Conservation (phyloP, 805 yeast species). For the Candida berthetii region DNA sequence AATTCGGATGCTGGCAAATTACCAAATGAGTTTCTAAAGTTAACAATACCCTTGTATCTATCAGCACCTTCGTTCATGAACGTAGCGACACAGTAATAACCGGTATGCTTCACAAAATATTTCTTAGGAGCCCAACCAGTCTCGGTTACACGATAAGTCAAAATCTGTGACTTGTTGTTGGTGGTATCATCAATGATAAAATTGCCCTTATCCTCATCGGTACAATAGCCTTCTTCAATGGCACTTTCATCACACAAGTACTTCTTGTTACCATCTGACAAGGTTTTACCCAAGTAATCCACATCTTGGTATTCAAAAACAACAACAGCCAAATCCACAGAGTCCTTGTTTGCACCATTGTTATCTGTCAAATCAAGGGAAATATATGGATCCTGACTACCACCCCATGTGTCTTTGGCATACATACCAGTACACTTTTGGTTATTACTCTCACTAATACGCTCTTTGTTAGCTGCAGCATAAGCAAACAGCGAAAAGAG, state of each 20-base stretch:
- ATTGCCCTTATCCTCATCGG: conserved; percentile 44
- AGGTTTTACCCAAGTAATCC: conserved; percentile 52
- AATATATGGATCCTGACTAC: conserved; percentile 58
- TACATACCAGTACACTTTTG: conserved; percentile 91
- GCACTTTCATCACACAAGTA: conserved; percentile 77
- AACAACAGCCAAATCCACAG: conserved; percentile 52
- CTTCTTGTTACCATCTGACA: conserved; percentile 36
- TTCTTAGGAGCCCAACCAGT: conserved; percentile 55
- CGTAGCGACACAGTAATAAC: conserved; percentile 88
- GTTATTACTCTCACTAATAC: conserved; percentile 41
- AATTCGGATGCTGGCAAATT: conserved; percentile 83
- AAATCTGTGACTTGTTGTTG: conserved; percentile 44
- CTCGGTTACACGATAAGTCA: conserved; percentile 47
- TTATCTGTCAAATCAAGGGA: conserved; percentile 36
- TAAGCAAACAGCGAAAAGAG: background rate
- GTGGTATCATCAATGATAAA: conserved; percentile 48
- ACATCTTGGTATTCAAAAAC: conserved; percentile 83
- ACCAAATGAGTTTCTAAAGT: conserved; percentile 91
- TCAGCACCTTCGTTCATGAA: conserved; percentile 30
- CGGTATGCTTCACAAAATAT: conserved; percentile 69
- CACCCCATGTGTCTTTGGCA: conserved; percentile 82
- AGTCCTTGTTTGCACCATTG: conserved; percentile 21
- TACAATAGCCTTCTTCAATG: conserved; percentile 51
- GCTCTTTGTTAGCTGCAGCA: conserved; percentile 32
- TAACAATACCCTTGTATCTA: conserved; percentile 59